phyloP scores from a whole-genome alignment of 179 eudicot genomes.

The Beta macrorhiza region DNA sequence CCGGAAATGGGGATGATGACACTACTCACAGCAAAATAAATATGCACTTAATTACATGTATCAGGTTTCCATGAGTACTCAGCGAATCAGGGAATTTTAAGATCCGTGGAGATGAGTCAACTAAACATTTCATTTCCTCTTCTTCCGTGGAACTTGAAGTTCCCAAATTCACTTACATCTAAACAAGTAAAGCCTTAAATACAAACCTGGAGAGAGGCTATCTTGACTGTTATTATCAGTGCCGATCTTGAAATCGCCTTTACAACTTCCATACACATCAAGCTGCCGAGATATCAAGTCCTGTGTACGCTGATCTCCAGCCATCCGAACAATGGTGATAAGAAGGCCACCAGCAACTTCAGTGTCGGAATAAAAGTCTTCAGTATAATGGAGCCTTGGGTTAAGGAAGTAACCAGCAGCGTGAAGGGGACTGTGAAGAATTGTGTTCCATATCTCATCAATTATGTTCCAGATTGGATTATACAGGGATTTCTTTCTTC shows the following conservation, averaged over 20 bases:
- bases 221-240: conserved; percentile 19
- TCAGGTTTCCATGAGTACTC: not conserved
- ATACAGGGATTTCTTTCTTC: conserved; percentile 32
- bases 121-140: not conserved
- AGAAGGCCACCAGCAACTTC: conserved; percentile 44
- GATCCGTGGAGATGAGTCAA: not conserved
- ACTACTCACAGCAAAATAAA: not conserved
- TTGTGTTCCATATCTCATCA: conserved; percentile 64
- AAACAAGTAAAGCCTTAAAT: not conserved
- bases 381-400: conserved; percentile 31
- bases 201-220: conserved; percentile 50
- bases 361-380: conserved; percentile 32
- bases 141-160: not conserved
- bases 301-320: conserved; percentile 25
- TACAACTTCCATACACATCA: conserved; percentile 17
- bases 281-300: conserved; percentile 36
- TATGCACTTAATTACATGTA: not conserved
- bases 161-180: not conserved
- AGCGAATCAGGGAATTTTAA: not conserved
- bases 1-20: not conserved
- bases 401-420: conserved; percentile 55
- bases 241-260: conserved; percentile 32
- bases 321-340: conserved; percentile 36
- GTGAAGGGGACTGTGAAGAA: conserved; percentile 67
- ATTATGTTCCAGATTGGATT: conserved; percentile 45